These are phyloP conservation scores for Cercospora sp. DNA, from an alignment of 2,329 filamentous ascomycete genomes.

Conservation along the genomic window DNA sequence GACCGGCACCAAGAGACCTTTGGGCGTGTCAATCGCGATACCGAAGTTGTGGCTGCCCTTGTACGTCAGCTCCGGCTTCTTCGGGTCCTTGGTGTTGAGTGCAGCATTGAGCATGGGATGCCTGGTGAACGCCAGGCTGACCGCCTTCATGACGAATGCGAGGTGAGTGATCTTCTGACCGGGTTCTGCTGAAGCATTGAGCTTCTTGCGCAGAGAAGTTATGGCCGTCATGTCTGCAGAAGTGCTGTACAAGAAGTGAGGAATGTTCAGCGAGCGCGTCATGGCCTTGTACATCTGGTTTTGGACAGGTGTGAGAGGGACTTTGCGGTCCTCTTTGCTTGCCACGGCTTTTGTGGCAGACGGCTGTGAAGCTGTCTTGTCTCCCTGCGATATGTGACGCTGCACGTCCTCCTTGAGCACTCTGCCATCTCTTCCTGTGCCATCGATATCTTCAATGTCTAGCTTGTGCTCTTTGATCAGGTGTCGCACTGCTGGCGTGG, in stretches of 20 bases:
- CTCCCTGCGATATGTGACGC: slow-evolving; percentile 39
- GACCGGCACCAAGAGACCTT: slow-evolving; percentile 86
- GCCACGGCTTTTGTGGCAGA: slow-evolving; percentile 38
- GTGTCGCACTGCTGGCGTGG: slow-evolving; percentile 89
- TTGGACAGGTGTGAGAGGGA: slow-evolving; percentile 75
- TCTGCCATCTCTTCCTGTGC: slow-evolving; percentile 86
- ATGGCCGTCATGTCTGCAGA: slow-evolving; percentile 80
- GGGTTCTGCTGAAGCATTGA: slow-evolving; percentile 60
- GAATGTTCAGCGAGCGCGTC: slow-evolving; percentile 86
- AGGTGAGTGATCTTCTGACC: slow-evolving; percentile 76
- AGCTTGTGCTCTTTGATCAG: slow-evolving; percentile 77
- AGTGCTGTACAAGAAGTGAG: slow-evolving; percentile 93
- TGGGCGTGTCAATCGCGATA: slow-evolving; percentile 89
- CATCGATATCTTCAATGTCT: slow-evolving; percentile 73
- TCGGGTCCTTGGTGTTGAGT: slow-evolving; percentile 63
- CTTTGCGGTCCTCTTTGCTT: slow-evolving; percentile 61
- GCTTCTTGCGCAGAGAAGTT: slow-evolving; percentile 67
- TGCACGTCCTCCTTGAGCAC: slow-evolving; percentile 92
- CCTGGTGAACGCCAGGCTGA: slow-evolving; percentile 77
- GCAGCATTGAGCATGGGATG: slow-evolving; percentile 87
- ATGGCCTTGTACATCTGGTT: slow-evolving; percentile 96
- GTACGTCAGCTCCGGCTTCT: slow-evolving; percentile 73
- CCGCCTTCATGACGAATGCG: slow-evolving; percentile 93
- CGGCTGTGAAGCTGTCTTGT: slow-evolving; percentile 38
- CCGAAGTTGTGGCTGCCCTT: slow-evolving; percentile 91